Conservation (phyloP, 2,329 filamentous ascomycete genomes). For the Dichotomopilus funicola region DNA sequence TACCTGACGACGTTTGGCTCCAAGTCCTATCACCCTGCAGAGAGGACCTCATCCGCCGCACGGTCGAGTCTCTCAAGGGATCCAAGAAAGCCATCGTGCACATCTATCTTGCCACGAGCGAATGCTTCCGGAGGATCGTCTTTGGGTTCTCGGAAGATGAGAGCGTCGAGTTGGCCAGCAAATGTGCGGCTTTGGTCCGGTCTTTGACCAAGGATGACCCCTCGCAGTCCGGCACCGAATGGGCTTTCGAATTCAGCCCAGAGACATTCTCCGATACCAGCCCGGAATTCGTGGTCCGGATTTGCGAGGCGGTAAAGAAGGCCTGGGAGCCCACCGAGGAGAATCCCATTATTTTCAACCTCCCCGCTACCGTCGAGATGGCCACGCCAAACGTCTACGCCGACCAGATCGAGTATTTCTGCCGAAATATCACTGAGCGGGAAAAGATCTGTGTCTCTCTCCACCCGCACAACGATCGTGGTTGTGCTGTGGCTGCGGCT, state of each 20-base stretch:
- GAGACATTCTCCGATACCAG: slow-evolving; percentile 88
- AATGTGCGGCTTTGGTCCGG: slow-evolving; percentile 78
- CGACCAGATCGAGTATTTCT: slow-evolving; percentile 95
- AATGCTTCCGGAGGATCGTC: slow-evolving; percentile 87
- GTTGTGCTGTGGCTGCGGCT: slow-evolving; percentile 80
- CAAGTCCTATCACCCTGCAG: slow-evolving; percentile 91
- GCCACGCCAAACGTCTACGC: slow-evolving; percentile 92
- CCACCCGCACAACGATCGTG: slow-evolving; percentile 92
- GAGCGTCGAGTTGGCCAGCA: slow-evolving; percentile 72
- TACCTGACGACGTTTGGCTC: slow-evolving; percentile 84
- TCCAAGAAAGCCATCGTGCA: slow-evolving; percentile 92
- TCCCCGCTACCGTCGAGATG: slow-evolving; percentile 94
- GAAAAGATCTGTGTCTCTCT: slow-evolving; percentile 85
- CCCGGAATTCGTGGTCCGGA: slow-evolving; percentile 71
- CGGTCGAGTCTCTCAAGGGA: slow-evolving; percentile 81
- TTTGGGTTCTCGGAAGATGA: slow-evolving; percentile 83
- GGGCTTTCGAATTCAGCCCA: slow-evolving; percentile 78
- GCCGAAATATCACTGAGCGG: slow-evolving; percentile 72
- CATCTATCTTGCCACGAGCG: slow-evolving; percentile 92
- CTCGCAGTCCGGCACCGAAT: slow-evolving; percentile 51
- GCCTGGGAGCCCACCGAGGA: slow-evolving; percentile 80
- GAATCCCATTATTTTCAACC: slow-evolving; percentile 89
- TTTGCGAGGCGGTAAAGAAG: slow-evolving; percentile 89
- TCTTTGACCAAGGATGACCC: slow-evolving; percentile 81
- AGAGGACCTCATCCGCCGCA: slow-evolving; percentile 81